phyloP scores from a whole-genome alignment of 2,329 filamentous ascomycete species.

The Phaeosphaeriaceae sp. region DNA sequence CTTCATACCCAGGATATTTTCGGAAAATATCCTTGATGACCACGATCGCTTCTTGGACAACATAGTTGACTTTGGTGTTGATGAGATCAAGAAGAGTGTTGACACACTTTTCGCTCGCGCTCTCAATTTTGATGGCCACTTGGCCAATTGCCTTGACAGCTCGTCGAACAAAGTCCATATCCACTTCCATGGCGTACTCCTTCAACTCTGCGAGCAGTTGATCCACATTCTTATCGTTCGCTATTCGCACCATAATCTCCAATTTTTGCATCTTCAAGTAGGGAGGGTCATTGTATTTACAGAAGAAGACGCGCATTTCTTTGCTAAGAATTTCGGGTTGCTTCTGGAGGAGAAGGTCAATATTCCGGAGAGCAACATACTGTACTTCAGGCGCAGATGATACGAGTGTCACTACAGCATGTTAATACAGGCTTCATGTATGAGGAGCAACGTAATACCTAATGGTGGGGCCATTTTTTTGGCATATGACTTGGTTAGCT shows the following conservation, averaged over 20 bases:
- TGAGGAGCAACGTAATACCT: conserved; percentile 59
- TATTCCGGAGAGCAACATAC: conserved; percentile 95
- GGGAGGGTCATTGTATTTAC: conserved; percentile 98
- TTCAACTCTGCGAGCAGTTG: conserved; percentile 93
- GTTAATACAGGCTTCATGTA: conserved; percentile 30
- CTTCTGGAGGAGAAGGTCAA: conserved; percentile 92
- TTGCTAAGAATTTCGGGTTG: conserved; percentile 97
- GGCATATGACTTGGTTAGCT: conserved; percentile 82
- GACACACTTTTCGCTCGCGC: conserved; percentile 92
- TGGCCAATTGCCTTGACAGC: conserved; percentile 97
- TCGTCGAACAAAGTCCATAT: conserved; percentile 97
- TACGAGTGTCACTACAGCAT: conserved; percentile 80
- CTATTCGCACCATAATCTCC: conserved; percentile 99
- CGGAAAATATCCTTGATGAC: conserved; percentile 98
- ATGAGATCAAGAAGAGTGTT: conserved; percentile 93
- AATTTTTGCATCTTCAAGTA: conserved; percentile 98
- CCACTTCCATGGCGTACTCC: conserved; percentile 96
- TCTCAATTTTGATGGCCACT: conserved; percentile 98
- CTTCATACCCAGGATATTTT: conserved; percentile 97
- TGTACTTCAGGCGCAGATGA: conserved; percentile 96
- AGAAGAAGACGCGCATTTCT: conserved; percentile 97
- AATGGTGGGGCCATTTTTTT: conserved; percentile 99
- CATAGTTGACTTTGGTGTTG: conserved; percentile 97
- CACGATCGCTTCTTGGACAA: conserved; percentile 97
- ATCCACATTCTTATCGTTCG: conserved; percentile 95